These are phyloP conservation scores for Talaromyces sp. DNA, from an alignment of 2,329 filamentous ascomycete species.

Conservation along the genomic window DNA sequence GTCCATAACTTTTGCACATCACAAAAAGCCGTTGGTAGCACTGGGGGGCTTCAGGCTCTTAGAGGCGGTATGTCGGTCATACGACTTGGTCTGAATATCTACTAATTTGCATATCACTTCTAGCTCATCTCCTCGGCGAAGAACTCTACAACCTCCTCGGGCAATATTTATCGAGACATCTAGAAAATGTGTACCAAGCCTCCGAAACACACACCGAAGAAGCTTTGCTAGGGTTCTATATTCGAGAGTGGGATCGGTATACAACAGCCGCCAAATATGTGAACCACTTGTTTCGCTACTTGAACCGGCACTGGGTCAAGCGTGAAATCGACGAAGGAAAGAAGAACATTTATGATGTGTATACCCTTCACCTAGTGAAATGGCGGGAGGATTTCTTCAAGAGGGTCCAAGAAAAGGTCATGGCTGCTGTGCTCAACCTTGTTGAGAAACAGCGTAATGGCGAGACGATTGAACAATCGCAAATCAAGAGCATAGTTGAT, in stretches of 20 bases:
- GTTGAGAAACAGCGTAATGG: constrained; percentile 97
- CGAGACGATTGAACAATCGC: constrained; percentile 93
- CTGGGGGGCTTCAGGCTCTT: constrained; percentile 56
- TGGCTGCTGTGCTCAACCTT: constrained; percentile 90
- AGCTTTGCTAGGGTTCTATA: constrained; percentile 87
- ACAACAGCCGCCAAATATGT: constrained; percentile 96
- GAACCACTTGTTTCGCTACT: constrained; percentile 92
- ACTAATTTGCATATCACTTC: constrained; percentile 24
- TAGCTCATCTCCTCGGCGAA: constrained; percentile 90
- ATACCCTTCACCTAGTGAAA: constrained; percentile 91
- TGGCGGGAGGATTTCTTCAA: constrained; percentile 92
- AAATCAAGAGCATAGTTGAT: constrained; percentile 96
- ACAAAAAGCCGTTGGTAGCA: constrained; percentile 78
- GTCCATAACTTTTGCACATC: constrained; percentile 99
- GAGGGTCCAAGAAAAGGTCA: constrained; percentile 80
- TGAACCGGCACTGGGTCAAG: constrained; percentile 99
- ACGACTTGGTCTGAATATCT: constrained; percentile 13
- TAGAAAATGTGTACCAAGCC: constrained; percentile 66
- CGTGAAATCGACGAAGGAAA: constrained; percentile 98
- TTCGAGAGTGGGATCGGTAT: constrained; percentile 93
- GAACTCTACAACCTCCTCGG: constrained; percentile 93
- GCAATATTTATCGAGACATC: constrained; percentile 75
- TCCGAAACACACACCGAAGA: constrained; percentile 84
- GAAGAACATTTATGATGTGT: constrained; percentile 97
- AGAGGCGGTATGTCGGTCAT: constrained; percentile 64